Conservation (phyloP, 129 eudicot species). For the Saposhnikovia divaricata region DNA sequence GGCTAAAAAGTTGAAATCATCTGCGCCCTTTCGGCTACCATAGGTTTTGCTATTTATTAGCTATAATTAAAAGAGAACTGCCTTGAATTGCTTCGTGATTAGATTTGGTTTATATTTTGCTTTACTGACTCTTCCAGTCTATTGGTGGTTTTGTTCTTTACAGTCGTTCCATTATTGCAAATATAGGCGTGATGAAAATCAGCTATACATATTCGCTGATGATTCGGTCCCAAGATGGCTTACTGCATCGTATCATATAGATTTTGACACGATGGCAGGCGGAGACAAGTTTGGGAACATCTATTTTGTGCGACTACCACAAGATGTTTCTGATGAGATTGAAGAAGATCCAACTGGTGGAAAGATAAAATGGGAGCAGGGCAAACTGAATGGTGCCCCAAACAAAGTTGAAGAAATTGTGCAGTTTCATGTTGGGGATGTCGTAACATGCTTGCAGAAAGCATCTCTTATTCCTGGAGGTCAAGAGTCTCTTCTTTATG, state of each 20-base stretch:
- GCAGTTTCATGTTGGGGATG: slow-evolving; percentile 97
- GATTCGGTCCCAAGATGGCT: slow-evolving; percentile 96
- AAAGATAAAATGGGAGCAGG: slow-evolving; percentile 98
- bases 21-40: not conserved
- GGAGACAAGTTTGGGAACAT: slow-evolving; percentile 95
- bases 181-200: slow-evolving; percentile 94
- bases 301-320: slow-evolving; percentile 90
- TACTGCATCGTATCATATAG: slow-evolving; percentile 83
- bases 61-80: too few relatives aligned
- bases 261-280: slow-evolving; percentile 97
- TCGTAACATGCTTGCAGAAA: slow-evolving; percentile 83
- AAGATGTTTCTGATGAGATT: slow-evolving; percentile 96
- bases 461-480: slow-evolving; percentile 97
- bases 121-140: not conserved
- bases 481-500: slow-evolving; percentile 80
- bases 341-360: slow-evolving; percentile 99
- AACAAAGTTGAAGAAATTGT: slow-evolving; percentile 96
- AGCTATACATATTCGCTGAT: slow-evolving; percentile 91
- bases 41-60: not conserved
- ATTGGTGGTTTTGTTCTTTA: slow-evolving; percentile 1
- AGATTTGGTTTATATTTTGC: not conserved
- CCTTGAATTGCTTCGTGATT: not conserved
- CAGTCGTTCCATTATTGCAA: slow-evolving; percentile 99
- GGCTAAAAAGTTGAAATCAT: not conserved
- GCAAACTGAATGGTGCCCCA: slow-evolving; percentile 95